A percentile compares a stretch with the other conserved stretches of the same genome.
Evolutionary conservation across 768 basidiomycete genomes (phyloP).

Genomic region (Termitomyces sp.): DNA sequence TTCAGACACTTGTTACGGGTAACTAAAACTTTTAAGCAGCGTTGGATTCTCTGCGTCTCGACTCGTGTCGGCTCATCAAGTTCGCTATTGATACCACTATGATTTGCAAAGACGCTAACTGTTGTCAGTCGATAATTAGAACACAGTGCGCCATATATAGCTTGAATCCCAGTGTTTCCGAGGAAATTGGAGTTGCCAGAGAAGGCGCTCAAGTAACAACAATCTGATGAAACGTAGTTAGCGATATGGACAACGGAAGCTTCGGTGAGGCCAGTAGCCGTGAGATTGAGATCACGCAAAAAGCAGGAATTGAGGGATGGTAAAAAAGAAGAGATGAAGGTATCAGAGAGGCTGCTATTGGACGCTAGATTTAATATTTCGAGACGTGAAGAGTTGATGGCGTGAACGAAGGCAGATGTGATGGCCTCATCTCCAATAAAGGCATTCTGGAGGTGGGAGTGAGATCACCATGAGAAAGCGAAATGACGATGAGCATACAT

Average conservation of each 20-base stretch:
- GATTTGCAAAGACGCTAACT: slow-evolving; percentile 51
- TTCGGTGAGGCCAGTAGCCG: slow-evolving; percentile 43
- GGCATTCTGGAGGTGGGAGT: slow-evolving; percentile 17
- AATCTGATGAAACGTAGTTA: slow-evolving; percentile 47
- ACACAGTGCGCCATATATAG: slow-evolving; percentile 42
- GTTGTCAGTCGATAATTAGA: slow-evolving; percentile 43
- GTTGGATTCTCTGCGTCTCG: slow-evolving; percentile 24
- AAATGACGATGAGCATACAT: slow-evolving; percentile 34
- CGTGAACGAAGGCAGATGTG: slow-evolving; percentile 36
- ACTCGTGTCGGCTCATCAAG: slow-evolving; percentile 1
- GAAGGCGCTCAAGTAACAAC: slow-evolving; percentile 45
- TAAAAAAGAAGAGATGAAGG: slow-evolving; percentile 47
- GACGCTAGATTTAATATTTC: slow-evolving; percentile 47
- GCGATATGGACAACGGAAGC: slow-evolving; percentile 36
- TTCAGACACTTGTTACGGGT: slow-evolving; percentile 41
- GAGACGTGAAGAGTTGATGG: slow-evolving; percentile 53
- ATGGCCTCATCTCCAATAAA: slow-evolving; percentile 29
- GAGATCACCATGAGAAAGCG: background rate
- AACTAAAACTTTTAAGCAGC: slow-evolving; percentile 28
- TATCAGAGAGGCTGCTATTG: slow-evolving; percentile 46
- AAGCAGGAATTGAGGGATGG: slow-evolving; percentile 41
- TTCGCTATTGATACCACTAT: slow-evolving; percentile 20
- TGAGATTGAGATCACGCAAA: slow-evolving; percentile 55
- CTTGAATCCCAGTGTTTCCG: slow-evolving; percentile 38
- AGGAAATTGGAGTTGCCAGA: slow-evolving; percentile 56